Evolutionary conservation across 2,329 filamentous ascomycete species (phyloP), one percentile per base, ranked within the genome.

Genomic region (Aspergillus luchuensis): DNA sequence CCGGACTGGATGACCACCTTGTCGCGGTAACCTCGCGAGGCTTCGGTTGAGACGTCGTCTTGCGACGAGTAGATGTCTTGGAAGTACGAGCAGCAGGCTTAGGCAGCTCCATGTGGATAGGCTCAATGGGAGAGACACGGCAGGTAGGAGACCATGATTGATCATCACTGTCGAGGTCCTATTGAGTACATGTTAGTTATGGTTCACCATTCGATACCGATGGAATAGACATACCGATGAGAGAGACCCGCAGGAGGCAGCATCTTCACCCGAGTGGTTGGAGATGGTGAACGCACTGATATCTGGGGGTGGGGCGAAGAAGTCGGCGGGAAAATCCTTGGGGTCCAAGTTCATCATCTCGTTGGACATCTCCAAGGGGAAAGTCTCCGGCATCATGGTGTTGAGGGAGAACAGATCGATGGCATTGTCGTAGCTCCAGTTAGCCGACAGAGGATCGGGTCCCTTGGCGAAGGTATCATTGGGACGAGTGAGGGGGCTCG

Each of bases 131-230:
- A 64, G 54, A 61, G 33, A 66, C 64, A 41, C 62, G 62, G 36
- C 66, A 67, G 11, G 66, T 66, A 1, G 71, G 68, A 2, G 65
- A 69, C 71, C 71, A 74, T 4, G 70, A 65, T 49, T 73, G 73
- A 57, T 75, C 73, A 43, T 75, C 73, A 60, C 73, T 75, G 62
- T 75, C 72, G 11, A 70, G 62, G 7, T 74, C 73, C 73, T 73
- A 30, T n/a, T 48, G 39, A 33, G 21, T 45, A 8, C 1, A 47
- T 41, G 39, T 56, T 56, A 56, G 53, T 45, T 8, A 8, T 43
- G 8, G 13, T 21, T 33, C 4, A 15, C 23, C 7, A 5, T 28
- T 5, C 6, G 15, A 19, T 8, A 25, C 3, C 2, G 11, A 21
- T 19, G 5, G 21, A 11, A 5, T 15, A 36, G 4, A 58, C 63